Base-by-base conservation (phyloP, 140 eudicot species). In the Ambrosia hybrid region DNA sequence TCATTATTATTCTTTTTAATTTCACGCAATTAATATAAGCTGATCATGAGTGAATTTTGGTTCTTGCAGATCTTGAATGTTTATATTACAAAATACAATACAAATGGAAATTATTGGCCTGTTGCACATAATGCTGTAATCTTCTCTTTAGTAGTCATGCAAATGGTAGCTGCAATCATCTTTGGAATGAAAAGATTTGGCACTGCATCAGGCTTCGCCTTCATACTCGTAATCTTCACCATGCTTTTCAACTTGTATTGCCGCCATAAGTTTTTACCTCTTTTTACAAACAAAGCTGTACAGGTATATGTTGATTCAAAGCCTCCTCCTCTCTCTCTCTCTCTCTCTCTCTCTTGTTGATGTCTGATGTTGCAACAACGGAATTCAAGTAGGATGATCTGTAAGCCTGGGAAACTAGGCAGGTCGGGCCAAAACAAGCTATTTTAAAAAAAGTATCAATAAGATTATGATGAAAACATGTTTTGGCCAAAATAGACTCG, bases 51-150 rank as follows among this genome's bases (percentile, higher is more conserved):
- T 21, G 26, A 21, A 21, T 21, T 21, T 21, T 21, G 26, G 26
- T 21, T 21, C 26, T 21, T 39, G 75, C 99, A 95, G 99, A 75
- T 95, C 62, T 80, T 95, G 48, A 86, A 95, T 45, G 99, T 95
- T 13, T 95, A 95, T 73, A 80, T 88, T 15, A 87, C 91, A 1
- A 79, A 83, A 60, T 95, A 95, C 69, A 84, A 91, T 55, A 91
- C 85, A 15, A 96, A 91, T 59, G 99, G 99, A 53, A 80, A 74
- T 16, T 95, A 90, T 67, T 95, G 99, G 99, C 99, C 96, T n/a
- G 70, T 83, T 57, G 88, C 88, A 38, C 97, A 91, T 73, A 81
- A 80, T 69, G 78, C 90, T 15, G 78, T 84, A 26, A 88, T 95
- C 71, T 90, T 91, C 74, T 87, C 97, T 13, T 69, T 95, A 76